Percentiles rank a stretch among this genome's conserved stretches.
These are phyloP conservation scores for Lachnellula cervina DNA, from an alignment of 2,329 filamentous ascomycete species.

Conservation along the genomic window DNA sequence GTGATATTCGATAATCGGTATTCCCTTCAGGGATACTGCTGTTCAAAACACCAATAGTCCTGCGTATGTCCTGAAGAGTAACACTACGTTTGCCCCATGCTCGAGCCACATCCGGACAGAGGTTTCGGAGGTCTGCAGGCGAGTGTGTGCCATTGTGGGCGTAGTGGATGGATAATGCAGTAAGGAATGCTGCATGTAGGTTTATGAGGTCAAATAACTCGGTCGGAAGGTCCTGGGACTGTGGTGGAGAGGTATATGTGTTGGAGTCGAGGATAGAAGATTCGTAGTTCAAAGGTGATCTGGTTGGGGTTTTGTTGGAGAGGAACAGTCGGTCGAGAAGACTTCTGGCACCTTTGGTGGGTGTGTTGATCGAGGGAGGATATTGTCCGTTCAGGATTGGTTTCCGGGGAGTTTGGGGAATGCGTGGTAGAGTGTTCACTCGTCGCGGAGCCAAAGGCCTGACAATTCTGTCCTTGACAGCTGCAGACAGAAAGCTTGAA, in stretches of 20 bases:
- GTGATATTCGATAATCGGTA: slow-evolving; percentile 32
- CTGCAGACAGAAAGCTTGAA: slow-evolving; percentile 6
- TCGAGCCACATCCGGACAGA: slow-evolving; percentile 59
- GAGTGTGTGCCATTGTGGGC: slow-evolving; percentile 61
- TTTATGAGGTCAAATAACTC: slow-evolving; percentile 56
- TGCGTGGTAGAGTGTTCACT: slow-evolving; percentile 4
- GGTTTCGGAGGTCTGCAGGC: slow-evolving; percentile 57
- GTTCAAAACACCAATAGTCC: slow-evolving; percentile 59
- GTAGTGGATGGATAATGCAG: slow-evolving; percentile 62
- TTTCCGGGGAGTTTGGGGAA: slow-evolving; percentile 26
- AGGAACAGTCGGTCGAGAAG: slow-evolving; percentile 30
- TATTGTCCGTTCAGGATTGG: slow-evolving; percentile 9
- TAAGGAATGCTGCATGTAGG: slow-evolving; percentile 63
- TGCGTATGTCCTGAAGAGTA: slow-evolving; percentile 58
- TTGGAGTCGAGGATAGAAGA: slow-evolving; percentile 15
- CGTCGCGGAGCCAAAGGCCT: slow-evolving; percentile 12
- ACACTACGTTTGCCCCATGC: slow-evolving; percentile 70
- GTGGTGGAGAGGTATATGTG: slow-evolving; percentile 2
- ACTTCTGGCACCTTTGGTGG: slow-evolving; percentile 28
- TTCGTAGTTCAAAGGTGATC: slow-evolving; percentile 13
- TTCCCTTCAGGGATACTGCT: slow-evolving; percentile 28
- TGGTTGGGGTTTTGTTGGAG: slow-evolving; percentile 20
- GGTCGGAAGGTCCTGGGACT: slow-evolving; percentile 36
- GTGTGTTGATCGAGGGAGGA: slow-evolving; percentile 23
- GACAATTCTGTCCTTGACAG: slow-evolving; percentile 8